Conservation (phyloP, 2,329 filamentous ascomycete species). For the Fusarium verticillioides region DNA sequence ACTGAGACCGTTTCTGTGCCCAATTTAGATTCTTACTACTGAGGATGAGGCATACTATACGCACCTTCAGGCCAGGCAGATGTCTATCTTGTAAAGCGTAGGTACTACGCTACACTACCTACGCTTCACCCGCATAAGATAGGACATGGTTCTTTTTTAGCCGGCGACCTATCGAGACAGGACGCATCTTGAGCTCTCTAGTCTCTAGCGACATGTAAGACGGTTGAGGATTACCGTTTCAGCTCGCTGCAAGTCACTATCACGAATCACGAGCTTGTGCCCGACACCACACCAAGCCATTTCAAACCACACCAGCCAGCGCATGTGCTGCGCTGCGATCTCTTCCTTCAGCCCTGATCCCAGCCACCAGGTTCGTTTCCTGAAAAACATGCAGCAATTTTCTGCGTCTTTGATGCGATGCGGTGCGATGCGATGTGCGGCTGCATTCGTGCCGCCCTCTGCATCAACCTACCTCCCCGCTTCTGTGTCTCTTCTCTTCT, state of each 20-base stretch:
- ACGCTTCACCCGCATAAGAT: conserved; percentile 17
- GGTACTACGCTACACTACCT: conserved; percentile 8
- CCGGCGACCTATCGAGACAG: conserved; percentile 4
- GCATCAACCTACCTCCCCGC: conserved; percentile 15
- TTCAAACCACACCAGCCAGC: conserved; percentile 20
- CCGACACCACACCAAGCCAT: conserved; percentile 12
- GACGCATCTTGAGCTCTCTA: neutral
- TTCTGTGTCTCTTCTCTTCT: conserved; percentile 2
- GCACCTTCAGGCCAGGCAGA: conserved; percentile 25
- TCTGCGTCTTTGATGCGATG: conserved; percentile 4
- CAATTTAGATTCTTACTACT: conserved; percentile 28
- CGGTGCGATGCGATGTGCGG: neutral
- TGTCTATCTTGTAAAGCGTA: conserved; percentile 35
- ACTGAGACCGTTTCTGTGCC: conserved; percentile 37
- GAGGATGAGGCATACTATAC: conserved; percentile 11
- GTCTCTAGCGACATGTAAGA: neutral
- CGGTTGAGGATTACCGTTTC: conserved; percentile 16
- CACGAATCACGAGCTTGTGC: conserved; percentile 19
- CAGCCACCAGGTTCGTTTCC: conserved; percentile 27
- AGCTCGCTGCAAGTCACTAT: conserved; percentile 25
- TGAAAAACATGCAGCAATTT: conserved; percentile 22
- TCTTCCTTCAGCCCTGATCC: conserved; percentile 34
- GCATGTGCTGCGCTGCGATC: conserved; percentile 32
- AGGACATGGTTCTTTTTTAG: conserved; percentile 28
- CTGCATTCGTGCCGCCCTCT: conserved; percentile 24